Conservation (phyloP, 345 rosid species). For the Pelargonium nanum region DNA sequence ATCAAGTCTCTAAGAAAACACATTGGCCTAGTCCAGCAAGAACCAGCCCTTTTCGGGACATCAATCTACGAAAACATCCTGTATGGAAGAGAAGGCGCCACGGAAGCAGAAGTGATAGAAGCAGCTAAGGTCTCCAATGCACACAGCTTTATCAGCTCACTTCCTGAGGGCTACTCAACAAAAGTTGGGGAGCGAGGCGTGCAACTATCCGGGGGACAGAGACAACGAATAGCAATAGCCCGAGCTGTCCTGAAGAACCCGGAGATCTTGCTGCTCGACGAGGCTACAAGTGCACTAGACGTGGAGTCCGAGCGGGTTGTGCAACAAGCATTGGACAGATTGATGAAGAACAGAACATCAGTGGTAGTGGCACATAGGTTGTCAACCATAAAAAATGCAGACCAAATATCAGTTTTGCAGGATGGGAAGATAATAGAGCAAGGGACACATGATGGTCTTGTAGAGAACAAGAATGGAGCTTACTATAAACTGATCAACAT, state of each 20-base stretch:
- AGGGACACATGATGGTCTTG: constrained; percentile 65
- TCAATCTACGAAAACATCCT: constrained; percentile 83
- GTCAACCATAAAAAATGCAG: constrained; percentile 75
- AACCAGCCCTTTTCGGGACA: constrained; percentile 84
- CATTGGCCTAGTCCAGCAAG: constrained; percentile 87
- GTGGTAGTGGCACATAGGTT: constrained; percentile 89
- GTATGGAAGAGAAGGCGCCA: constrained; percentile 75
- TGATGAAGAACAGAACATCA: constrained; percentile 80
- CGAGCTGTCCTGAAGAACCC: constrained; percentile 88
- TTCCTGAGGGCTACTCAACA: constrained; percentile 84
- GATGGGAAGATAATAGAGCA: constrained; percentile 70
- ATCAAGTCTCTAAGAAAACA: constrained; percentile 65
- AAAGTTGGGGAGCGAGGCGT: constrained; percentile 90
- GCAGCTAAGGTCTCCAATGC: constrained; percentile 85
- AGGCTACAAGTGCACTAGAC: constrained; percentile 87
- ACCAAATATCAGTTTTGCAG: constrained; percentile 67
- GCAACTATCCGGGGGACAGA: constrained; percentile 87
- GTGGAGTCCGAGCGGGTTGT: constrained; percentile 76
- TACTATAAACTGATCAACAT: constrained; percentile 72
- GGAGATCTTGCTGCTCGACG: constrained; percentile 72
- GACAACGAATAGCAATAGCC: constrained; percentile 86
- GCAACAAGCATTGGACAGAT: constrained; percentile 78
- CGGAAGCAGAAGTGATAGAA: constrained; percentile 66
- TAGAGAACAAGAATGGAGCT: constrained; percentile 60
- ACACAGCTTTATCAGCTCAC: constrained; percentile 68